Evolutionary conservation across 306 rosid species (phyloP), one percentile per base, ranked within the genome.

Genomic region (Vigna unguiculata): DNA sequence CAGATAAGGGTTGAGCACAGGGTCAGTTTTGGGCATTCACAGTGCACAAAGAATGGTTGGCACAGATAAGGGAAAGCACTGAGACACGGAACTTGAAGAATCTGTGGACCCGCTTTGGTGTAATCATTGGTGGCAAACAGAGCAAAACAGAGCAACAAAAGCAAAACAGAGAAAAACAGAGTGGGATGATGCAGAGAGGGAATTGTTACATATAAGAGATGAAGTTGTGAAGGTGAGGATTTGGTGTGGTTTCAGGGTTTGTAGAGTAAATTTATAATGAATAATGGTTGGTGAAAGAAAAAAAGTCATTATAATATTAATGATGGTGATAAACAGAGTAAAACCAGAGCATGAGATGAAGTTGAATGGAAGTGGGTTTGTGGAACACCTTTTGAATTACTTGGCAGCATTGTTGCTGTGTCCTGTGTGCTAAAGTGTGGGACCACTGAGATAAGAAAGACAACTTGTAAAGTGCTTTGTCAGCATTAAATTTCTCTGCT

Each of bases 11-110:
- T 38, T 48, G 2, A 15, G 11, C 34, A 30, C 0, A 75, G 47
- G 90, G 87, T 25, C 36, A 72, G 71, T 53, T 74, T 80, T 38
- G 85, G 88, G 16, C 13, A 61, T 84, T 65, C 69, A 48, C 52
- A 69, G 15, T 21, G 64, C 21, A 13, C 4, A 61, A 76, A 22
- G 69, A 47, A 24, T 51, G 53, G 78, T 4, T 20, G 12, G 10
- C 60, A 70, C 19, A 7, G 45, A 81, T 68, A 51, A 45, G 55
- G 55, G 51, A n/a, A 41, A 55, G 69, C 53, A 82, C 21, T 7
- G 47, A 51, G 21, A 69, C 77, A 87, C 91, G 93, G 86, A 88
- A 91, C 84, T 88, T 85, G 90, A 88, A 88, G 86, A 72, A 85
- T 88, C 88, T 66, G 46, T 74, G 86, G 78, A 90, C 71, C 59